These are phyloP conservation scores for Entophlyctis luteolus DNA, from an alignment of 192 early-diverging fungal genomes.

Conservation along the genomic window DNA sequence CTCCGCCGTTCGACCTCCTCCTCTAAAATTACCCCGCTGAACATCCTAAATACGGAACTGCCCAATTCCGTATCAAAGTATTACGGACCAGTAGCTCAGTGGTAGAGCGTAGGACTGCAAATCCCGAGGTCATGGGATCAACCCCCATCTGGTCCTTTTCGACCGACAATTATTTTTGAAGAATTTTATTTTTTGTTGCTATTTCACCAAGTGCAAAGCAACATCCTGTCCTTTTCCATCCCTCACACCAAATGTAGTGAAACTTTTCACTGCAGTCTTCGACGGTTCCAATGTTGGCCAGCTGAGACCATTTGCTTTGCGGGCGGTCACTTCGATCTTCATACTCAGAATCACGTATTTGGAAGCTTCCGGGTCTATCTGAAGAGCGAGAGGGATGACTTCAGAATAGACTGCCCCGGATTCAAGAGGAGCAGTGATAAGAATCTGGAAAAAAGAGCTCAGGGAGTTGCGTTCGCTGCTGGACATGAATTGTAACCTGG, in stretches of 20 bases:
- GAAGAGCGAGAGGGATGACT: conserved; percentile 63
- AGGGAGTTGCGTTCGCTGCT: too few species aligned
- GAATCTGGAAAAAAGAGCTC: conserved; percentile 42
- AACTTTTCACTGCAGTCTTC: conserved; percentile 48
- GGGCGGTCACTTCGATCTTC: conserved; percentile 89
- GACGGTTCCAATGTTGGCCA: conserved; percentile 74
- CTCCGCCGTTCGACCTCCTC: too few species aligned
- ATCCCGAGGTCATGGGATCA: too few species aligned
- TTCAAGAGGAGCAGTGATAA: conserved; percentile 73
- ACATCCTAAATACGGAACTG: too few species aligned
- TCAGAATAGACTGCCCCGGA: conserved; percentile 72
- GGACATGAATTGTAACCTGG: too few species aligned
- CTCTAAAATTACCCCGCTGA: too few species aligned
- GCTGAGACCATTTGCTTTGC: conserved; percentile 81
- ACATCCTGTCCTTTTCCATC: conserved; percentile 50
- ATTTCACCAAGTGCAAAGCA: conserved; percentile 32
- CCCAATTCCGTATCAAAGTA: too few species aligned
- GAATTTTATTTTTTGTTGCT: background rate
- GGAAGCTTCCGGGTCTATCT: conserved; percentile 69
- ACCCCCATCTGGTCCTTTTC: too few species aligned
- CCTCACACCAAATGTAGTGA: conserved; percentile 83
- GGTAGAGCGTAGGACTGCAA: too few species aligned
- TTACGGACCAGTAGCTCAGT: too few species aligned
- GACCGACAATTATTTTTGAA: background rate
- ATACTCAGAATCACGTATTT: conserved; percentile 79